phyloP scores from a whole-genome alignment of 1,284 basidiomycete species.

The Crepidotus sp. region DNA sequence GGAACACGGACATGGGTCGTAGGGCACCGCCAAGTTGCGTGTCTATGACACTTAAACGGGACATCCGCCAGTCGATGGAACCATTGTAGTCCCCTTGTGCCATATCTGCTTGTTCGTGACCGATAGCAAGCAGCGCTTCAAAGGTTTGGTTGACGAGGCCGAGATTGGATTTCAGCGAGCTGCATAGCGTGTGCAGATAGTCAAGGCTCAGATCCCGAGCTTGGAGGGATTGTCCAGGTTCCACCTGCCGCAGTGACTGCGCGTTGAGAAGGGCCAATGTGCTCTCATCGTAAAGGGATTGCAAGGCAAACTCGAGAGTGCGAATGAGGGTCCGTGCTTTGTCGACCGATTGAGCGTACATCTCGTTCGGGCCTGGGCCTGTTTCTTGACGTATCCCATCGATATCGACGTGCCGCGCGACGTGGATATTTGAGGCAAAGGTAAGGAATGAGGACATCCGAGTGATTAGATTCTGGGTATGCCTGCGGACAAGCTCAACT shows the following conservation, averaged over 20 bases:
- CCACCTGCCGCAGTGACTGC: conserved; percentile 41
- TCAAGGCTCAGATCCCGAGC: conserved; percentile 35
- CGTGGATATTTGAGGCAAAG: conserved; percentile 57
- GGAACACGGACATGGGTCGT: conserved; percentile 27
- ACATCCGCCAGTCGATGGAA: conserved; percentile 67
- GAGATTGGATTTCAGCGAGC: conserved; percentile 46
- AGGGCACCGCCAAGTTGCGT: conserved; percentile 34
- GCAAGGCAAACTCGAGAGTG: conserved; percentile 55
- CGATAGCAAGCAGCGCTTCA: conserved; percentile 52
- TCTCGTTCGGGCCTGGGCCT: conserved; percentile 32
- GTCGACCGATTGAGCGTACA: conserved; percentile 55
- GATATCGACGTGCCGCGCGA: conserved; percentile 69
- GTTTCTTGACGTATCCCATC: conserved; percentile 55
- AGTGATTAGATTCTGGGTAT: conserved; percentile 42
- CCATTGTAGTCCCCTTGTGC: conserved; percentile 59
- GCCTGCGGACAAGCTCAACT: conserved; percentile 33
- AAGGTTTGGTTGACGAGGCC: conserved; percentile 48
- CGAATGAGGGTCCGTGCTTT: conserved; percentile 59
- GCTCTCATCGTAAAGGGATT: conserved; percentile 66
- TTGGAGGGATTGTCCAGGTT: conserved; percentile 25
- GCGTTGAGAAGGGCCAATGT: conserved; percentile 46
- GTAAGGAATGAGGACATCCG: conserved; percentile 48
- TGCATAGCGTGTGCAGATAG: conserved; percentile 38
- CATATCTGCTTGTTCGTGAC: conserved; percentile 59
- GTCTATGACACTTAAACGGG: conserved; percentile 53